phyloP scores from a whole-genome alignment of 1,139 yeast species.

The Meyerozyma elateridarum region DNA sequence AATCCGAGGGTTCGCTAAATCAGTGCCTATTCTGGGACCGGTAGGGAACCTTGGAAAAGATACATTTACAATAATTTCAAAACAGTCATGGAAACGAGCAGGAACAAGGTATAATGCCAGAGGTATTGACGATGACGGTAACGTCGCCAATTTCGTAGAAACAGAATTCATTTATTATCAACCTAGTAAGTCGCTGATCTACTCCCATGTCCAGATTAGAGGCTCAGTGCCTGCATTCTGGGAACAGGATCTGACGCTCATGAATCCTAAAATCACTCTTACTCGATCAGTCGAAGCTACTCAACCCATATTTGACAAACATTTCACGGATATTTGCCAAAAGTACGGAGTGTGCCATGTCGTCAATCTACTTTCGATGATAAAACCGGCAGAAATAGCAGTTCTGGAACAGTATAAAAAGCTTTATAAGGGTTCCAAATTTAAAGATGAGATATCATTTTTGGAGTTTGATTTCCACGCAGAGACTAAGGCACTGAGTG shows the following conservation, averaged over 20 bases:
- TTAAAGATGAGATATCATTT: conserved; percentile 47
- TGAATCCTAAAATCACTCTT: conserved; percentile 79
- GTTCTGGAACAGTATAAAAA: conserved; percentile 63
- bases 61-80: conserved; percentile 75
- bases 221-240: conserved; percentile 96
- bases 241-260: conserved; percentile 91
- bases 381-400: conserved; percentile 72
- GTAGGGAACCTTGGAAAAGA: conserved; percentile 28
- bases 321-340: conserved; percentile 63
- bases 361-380: conserved; percentile 70
- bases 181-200: conserved; percentile 41
- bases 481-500: conserved; percentile 69
- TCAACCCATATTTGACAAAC: conserved; percentile 82
- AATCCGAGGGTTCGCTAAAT: conserved; percentile 91
- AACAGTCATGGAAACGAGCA: conserved; percentile 93
- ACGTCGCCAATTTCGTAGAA: conserved; percentile 95
- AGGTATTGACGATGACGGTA: conserved; percentile 93
- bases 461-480: conserved; percentile 93
- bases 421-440: conserved; percentile 43
- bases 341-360: conserved; percentile 85
- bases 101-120: conserved; percentile 93
- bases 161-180: conserved; percentile 64
- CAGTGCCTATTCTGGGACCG: conserved; percentile 50
- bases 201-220: conserved; percentile 80
- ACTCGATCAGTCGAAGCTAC: conserved; percentile 90